These are phyloP conservation scores for Tylopilus sp. DNA, from an alignment of 768 basidiomycete genomes.

Conservation along the genomic window DNA sequence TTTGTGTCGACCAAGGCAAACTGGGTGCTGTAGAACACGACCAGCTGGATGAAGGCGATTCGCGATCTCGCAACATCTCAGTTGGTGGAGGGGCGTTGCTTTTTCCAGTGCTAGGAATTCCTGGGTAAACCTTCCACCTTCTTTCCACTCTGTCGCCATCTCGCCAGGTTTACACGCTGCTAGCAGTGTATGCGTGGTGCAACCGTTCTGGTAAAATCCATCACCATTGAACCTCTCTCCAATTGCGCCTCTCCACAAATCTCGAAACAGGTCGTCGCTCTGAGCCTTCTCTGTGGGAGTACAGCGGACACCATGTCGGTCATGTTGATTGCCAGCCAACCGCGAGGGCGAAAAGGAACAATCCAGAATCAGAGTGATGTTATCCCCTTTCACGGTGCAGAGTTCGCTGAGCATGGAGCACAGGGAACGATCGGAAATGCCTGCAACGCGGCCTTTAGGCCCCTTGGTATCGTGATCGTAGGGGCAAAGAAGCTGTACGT, in stretches of 20 bases:
- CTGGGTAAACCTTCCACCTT: slow-evolving; percentile 60
- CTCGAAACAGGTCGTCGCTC: slow-evolving; percentile 51
- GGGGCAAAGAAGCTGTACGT: slow-evolving; percentile 60
- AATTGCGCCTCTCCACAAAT: slow-evolving; percentile 52
- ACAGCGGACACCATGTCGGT: slow-evolving; percentile 52
- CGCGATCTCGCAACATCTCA: slow-evolving; percentile 48
- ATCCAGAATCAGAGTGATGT: slow-evolving; percentile 66
- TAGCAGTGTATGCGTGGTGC: slow-evolving; percentile 49
- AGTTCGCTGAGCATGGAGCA: slow-evolving; percentile 59
- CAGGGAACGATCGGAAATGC: slow-evolving; percentile 67
- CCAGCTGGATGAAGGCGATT: slow-evolving; percentile 39
- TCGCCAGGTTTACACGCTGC: slow-evolving; percentile 55
- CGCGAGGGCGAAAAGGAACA: slow-evolving; percentile 53
- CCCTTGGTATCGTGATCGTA: slow-evolving; percentile 59
- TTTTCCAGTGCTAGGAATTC: slow-evolving; percentile 49
- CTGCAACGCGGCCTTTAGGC: slow-evolving; percentile 47
- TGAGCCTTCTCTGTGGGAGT: slow-evolving; percentile 55
- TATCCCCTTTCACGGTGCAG: slow-evolving; percentile 56
- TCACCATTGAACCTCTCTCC: slow-evolving; percentile 34
- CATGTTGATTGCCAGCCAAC: slow-evolving; percentile 37
- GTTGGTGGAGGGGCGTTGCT: slow-evolving; percentile 48
- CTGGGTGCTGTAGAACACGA: slow-evolving; percentile 41
- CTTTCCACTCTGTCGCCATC: slow-evolving; percentile 57
- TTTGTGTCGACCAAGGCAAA: slow-evolving; percentile 48
- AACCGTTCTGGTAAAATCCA: slow-evolving; percentile 43